phyloP scores from a whole-genome alignment of 257 asterid species.

The Mentha longifolia region DNA sequence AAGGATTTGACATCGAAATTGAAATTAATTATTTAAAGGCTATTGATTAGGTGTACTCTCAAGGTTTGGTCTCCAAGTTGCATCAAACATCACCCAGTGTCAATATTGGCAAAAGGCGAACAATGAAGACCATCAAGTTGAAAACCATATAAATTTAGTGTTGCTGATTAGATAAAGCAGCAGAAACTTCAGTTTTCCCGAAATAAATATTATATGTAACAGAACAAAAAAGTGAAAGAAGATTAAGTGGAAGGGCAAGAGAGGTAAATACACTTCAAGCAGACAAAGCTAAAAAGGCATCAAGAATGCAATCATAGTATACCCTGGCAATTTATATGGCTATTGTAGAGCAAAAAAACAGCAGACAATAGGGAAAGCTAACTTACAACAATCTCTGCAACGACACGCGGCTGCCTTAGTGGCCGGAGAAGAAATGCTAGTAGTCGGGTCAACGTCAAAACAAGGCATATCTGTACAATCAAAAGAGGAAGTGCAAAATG shows the following conservation, averaged over 20 bases:
- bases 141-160: neutral
- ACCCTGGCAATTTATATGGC: neutral
- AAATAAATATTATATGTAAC: neutral
- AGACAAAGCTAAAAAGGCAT: neutral
- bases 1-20: neutral
- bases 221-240: constrained; percentile 12
- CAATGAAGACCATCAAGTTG: neutral
- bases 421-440: constrained; percentile 78
- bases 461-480: constrained; percentile 76
- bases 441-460: constrained; percentile 56
- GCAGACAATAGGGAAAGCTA: neutral
- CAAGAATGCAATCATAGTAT: neutral
- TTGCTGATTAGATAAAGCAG: neutral
- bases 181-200: neutral
- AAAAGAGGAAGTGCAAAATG: constrained; percentile 78
- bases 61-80: no score
- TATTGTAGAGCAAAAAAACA: neutral
- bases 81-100: no score
- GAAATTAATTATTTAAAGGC: neutral
- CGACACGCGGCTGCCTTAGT: constrained; percentile 80
- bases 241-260: neutral
- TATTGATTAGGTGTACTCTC: neutral
- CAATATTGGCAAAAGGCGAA: neutral
- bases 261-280: neutral
- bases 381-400: constrained; percentile 85